Conservation (phyloP, 768 basidiomycete species). For the Artomyces pyxidatus region DNA sequence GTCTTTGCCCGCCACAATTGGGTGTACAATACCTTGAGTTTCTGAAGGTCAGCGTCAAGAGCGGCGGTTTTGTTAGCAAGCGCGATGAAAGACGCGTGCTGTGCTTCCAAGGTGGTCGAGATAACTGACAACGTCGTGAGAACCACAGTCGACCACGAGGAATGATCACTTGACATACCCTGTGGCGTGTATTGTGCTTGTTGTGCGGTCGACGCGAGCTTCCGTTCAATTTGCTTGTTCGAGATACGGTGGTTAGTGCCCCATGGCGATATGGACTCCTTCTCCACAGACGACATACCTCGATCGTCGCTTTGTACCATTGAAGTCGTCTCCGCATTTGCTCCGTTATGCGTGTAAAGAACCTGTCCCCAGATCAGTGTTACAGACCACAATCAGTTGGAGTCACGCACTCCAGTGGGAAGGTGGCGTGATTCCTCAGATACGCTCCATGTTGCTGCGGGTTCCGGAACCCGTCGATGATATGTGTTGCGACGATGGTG, state of each 20-base stretch:
- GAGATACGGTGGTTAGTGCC: not conserved
- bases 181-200: slow-evolving; percentile 69
- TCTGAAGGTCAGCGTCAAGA: slow-evolving; percentile 66
- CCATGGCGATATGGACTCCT: not conserved
- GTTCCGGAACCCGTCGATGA: slow-evolving; percentile 72
- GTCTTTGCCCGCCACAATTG: slow-evolving; percentile 75
- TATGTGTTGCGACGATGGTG: slow-evolving; percentile 66
- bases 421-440: slow-evolving; percentile 72
- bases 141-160: not conserved
- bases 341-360: slow-evolving; percentile 62
- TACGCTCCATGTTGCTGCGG: slow-evolving; percentile 63
- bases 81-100: slow-evolving; percentile 68
- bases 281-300: slow-evolving; percentile 34
- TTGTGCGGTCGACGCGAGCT: slow-evolving; percentile 56
- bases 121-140: slow-evolving; percentile 40
- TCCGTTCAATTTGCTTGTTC: slow-evolving; percentile 73
- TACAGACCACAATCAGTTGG: not conserved
- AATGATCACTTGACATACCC: slow-evolving; percentile 32
- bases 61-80: slow-evolving; percentile 72
- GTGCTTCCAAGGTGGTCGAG: slow-evolving; percentile 68
- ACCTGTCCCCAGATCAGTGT: slow-evolving; percentile 31
- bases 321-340: slow-evolving; percentile 64
- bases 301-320: slow-evolving; percentile 78
- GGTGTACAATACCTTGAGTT: slow-evolving; percentile 66
- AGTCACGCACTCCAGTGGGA: slow-evolving; percentile 65